Evolutionary conservation across 1,139 yeast species (phyloP).

Genomic region (Suhomyces taliae): DNA sequence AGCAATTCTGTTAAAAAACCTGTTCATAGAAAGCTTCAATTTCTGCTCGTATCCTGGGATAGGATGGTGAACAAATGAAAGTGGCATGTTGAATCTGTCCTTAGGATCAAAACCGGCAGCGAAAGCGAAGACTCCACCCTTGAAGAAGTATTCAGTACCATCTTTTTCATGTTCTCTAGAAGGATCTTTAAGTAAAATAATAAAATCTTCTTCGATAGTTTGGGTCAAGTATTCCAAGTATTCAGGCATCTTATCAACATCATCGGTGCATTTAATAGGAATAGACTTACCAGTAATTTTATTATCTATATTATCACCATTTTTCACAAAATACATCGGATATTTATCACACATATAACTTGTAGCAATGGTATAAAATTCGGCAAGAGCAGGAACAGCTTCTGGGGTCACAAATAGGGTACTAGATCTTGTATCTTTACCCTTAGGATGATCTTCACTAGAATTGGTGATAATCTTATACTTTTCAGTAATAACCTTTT

Average conservation of each 20-base stretch:
- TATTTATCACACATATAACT: constrained; percentile 53
- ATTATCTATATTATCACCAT: constrained; percentile 38
- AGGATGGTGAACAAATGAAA: constrained; percentile 58
- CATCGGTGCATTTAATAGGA: constrained; percentile 24
- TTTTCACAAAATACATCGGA: constrained; percentile 54
- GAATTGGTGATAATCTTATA: constrained; percentile 36
- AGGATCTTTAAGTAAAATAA: constrained; percentile 56
- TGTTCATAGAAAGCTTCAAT: constrained; percentile 60
- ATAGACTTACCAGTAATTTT: constrained; percentile 39
- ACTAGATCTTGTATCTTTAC: constrained; percentile 26
- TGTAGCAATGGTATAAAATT: constrained; percentile 52
- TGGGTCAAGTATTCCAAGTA: constrained; percentile 45
- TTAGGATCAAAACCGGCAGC: constrained; percentile 76
- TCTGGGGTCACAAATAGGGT: constrained; percentile 44
- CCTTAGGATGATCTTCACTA: constrained; percentile 37
- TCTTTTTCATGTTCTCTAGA: constrained; percentile 35
- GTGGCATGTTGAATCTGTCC: constrained; percentile 52
- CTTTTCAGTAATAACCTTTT: constrained; percentile 45
- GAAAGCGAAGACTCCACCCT: constrained; percentile 66
- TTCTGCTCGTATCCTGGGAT: constrained; percentile 60
- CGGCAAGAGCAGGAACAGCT: constrained; percentile 50
- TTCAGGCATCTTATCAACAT: constrained; percentile 22
- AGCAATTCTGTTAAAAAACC: constrained; percentile 51
- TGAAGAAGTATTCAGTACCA: constrained; percentile 58
- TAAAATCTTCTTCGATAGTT: constrained; percentile 67